Evolutionary conservation across 495 filamentous ascomycete genomes (phyloP), one percentile per base, ranked within the genome.

Genomic region (Parachaetomium inaequale): DNA sequence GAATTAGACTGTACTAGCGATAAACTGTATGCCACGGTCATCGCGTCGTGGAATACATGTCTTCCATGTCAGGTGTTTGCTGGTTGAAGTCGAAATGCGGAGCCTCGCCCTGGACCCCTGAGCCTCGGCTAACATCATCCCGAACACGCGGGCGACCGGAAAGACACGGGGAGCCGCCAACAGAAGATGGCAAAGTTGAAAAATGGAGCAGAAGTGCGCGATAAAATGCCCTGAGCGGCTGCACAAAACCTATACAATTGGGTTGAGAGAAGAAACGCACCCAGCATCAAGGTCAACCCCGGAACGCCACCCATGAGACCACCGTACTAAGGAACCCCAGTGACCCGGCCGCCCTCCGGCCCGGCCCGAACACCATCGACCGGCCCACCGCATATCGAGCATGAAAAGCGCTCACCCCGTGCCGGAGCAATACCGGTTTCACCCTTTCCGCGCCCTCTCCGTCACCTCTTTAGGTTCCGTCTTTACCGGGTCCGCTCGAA

Each of bases 401-500:
- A 25, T 29, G 42, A 40, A 49, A 62, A 21, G 17, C 28, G 17
- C 40, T 21, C 8, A 29, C 38, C 32, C 49, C 47, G 28, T 17
- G 17, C 36, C 50, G 8, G 50, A 46, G 45, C 52, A 19, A 31
- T n/a, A 28, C 14, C 45, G 34, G 45, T 49, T 42, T 19, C 61
- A 7, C 21, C n/a, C 15, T 43, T 23, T 10, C 47, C 2, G 23
- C 19, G 11, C 87, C 11, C 88, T 91, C 61, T 83, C 86, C 42
- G 79, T 86, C 64, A 70, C n/a, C n/a, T n/a, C n/a, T 87, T 11
- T 17, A 3, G 21, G n/a, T 46, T 51, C 21, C 47, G 38, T 45
- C 50, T 65, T 86, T 80, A 96, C 75, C 93, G 86, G 71, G 81
- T 88, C 68, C 93, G 83, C 75, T 96, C 92, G 71, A 98, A 98